Base-by-base conservation (phyloP, 768 basidiomycete genomes). In the Naganishia friedmannii region DNA sequence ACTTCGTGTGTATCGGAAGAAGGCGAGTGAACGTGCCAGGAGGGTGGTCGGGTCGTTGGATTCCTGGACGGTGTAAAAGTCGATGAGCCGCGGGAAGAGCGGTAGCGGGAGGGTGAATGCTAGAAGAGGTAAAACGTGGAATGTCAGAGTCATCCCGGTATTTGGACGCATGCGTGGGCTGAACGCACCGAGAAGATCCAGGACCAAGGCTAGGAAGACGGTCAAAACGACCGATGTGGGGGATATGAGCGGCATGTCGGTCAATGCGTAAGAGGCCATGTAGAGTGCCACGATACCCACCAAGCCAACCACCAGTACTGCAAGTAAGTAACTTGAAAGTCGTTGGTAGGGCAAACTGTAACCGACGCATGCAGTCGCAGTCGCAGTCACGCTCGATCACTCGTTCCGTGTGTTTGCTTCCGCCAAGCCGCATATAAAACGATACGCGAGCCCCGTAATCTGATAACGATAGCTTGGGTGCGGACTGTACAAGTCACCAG, bases 61-160 rank as follows among this genome's bases (percentile, higher is more conserved):
- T 82, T 96, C 93, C 73, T 89, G 86, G 86, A 92, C 76, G 34
- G 88, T 88, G 78, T 93, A 94, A 90, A 90, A 93, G 82, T 94
- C 89, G 53, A 96, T 93, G 60, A 98, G 84, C n/a, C 94, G 87
- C n/a, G 95, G 95, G 81, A 97, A 97, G 34, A 97, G 86, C 26
- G 95, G 95, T n/a, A 97, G 85, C 12, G 93, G 93, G 55, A 95
- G 90, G 28, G 92, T 96, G 81, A 94, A 95, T 15, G 92, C 91
- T 85, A 85, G 21, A 19, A 53, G 23, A 19, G 29, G 32, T n/a
- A n/a, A n/a, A n/a, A 32, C 28, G 26, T 34, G 7, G 13, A 28
- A 53, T 28, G 39, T 68, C 9, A 29, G 53, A 26, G 4, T n/a
- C 39, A 17, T 28, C 37, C 19, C 13, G 10, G 15, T 37, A n/a